A percentile compares a stretch with the other conserved stretches of the same genome.
Evolutionary conservation across 192 early-diverging fungal genomes (phyloP).

Genomic region (Backusella parvicylindrica): DNA sequence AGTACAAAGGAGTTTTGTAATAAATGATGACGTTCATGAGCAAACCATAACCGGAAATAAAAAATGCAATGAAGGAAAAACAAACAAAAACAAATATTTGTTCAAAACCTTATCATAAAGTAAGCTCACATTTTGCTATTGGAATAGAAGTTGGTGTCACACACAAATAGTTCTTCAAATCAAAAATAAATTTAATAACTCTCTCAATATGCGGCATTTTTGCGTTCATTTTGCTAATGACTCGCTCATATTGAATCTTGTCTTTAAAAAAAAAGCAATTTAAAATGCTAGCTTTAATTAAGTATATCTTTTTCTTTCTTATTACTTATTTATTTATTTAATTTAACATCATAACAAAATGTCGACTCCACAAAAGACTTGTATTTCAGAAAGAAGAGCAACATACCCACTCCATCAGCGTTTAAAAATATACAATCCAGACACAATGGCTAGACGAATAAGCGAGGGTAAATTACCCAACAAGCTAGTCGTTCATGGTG

Average conservation of each 20-base stretch:
- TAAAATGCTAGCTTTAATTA: neutral
- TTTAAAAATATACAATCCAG: conserved; percentile 29
- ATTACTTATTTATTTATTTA: neutral
- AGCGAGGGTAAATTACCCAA: conserved; percentile 13
- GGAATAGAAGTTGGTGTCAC: neutral
- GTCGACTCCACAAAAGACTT: conserved; percentile 2
- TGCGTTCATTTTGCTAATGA: neutral
- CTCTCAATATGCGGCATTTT: conserved; percentile 3
- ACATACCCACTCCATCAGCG: conserved; percentile 32
- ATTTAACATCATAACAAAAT: neutral
- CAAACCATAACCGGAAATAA: neutral
- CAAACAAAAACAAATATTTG: neutral
- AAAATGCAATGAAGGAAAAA: neutral
- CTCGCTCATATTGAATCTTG: neutral
- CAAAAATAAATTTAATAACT: neutral
- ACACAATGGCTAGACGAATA: conserved; percentile 15
- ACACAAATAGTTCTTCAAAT: neutral
- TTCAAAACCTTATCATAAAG: neutral
- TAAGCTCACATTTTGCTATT: conserved; percentile 3
- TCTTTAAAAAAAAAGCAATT: neutral
- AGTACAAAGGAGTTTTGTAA: neutral
- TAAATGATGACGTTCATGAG: neutral
- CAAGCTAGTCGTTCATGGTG: conserved; percentile 52
- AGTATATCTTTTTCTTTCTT: neutral
- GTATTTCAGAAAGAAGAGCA: conserved; percentile 27